Conservation (phyloP, 2,329 filamentous ascomycete genomes). For the Diplodia sapinea region DNA sequence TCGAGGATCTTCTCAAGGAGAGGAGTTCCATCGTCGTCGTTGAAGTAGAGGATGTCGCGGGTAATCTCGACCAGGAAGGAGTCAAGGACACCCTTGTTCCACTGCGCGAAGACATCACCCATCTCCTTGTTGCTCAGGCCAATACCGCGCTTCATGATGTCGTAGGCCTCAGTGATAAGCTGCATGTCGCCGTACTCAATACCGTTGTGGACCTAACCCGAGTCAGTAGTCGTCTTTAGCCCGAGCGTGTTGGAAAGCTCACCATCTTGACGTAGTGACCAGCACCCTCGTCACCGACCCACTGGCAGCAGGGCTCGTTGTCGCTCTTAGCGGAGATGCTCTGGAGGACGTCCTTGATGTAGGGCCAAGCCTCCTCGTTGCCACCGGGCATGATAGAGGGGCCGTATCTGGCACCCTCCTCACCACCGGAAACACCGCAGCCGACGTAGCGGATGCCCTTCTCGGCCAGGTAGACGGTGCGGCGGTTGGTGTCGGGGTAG, state of each 20-base stretch:
- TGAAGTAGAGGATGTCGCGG: slow-evolving; percentile 97
- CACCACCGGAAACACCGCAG: slow-evolving; percentile 96
- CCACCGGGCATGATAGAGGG: slow-evolving; percentile 99
- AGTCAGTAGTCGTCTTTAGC: slow-evolving; percentile 3
- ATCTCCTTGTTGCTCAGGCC: slow-evolving; percentile 92
- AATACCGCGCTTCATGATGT: slow-evolving; percentile 98
- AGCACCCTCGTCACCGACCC: slow-evolving; percentile 99
- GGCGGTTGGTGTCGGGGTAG: slow-evolving; percentile 98
- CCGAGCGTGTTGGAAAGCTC: not conserved
- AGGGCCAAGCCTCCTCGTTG: slow-evolving; percentile 84
- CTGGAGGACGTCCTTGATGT: slow-evolving; percentile 99
- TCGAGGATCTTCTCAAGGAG: slow-evolving; percentile 99
- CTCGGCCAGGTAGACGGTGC: slow-evolving; percentile 80
- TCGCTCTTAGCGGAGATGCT: slow-evolving; percentile 97
- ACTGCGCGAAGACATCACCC: slow-evolving; percentile 89
- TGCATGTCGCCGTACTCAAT: slow-evolving; percentile 99
- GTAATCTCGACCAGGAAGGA: slow-evolving; percentile 99
- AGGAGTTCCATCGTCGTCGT: slow-evolving; percentile 87
- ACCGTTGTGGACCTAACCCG: slow-evolving; percentile 79
- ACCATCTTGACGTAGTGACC: slow-evolving; percentile 99
- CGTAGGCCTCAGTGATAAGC: slow-evolving; percentile 98
- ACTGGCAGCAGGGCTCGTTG: slow-evolving; percentile 97
- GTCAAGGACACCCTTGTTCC: slow-evolving; percentile 98
- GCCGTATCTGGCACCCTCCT: slow-evolving; percentile 97
- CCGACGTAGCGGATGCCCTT: slow-evolving; percentile 98